Conservation (phyloP, 2,329 filamentous ascomycete genomes). For the Neofusicoccum parvum region DNA sequence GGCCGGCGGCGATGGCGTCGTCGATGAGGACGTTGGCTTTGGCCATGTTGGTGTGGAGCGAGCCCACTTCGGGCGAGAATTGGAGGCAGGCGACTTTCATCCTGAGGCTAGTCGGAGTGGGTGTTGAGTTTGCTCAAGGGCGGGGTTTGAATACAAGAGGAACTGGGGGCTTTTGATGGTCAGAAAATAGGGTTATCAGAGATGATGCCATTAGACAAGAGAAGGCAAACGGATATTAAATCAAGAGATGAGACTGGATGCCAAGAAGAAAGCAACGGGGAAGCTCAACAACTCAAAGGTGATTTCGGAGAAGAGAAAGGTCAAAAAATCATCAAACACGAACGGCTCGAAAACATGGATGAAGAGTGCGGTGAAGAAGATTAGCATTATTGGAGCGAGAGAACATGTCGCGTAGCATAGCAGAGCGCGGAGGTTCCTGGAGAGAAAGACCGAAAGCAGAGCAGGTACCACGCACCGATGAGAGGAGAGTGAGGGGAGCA, state of each 20-base stretch:
- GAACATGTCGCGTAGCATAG: not conserved
- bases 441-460: not conserved
- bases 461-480: not conserved
- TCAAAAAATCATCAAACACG: not conserved
- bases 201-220: too few relatives aligned
- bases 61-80: conserved; percentile 70
- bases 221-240: too few relatives aligned
- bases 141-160: not conserved
- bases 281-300: not conserved
- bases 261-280: not conserved
- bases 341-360: not conserved
- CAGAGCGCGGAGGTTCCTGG: too few relatives aligned
- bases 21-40: conserved; percentile 66
- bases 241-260: not conserved
- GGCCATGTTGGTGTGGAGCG: conserved; percentile 70
- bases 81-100: conserved; percentile 73
- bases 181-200: too few relatives aligned
- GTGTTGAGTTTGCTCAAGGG: not conserved
- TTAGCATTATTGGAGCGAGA: not conserved
- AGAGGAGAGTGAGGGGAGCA: not conserved
- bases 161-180: too few relatives aligned
- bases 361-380: not conserved
- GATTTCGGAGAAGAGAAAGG: not conserved
- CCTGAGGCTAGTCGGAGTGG: conserved; percentile 23
- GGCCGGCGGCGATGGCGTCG: conserved; percentile 46